phyloP scores from a whole-genome alignment of 1,139 yeast genomes.

The Diutina neorugosa region DNA sequence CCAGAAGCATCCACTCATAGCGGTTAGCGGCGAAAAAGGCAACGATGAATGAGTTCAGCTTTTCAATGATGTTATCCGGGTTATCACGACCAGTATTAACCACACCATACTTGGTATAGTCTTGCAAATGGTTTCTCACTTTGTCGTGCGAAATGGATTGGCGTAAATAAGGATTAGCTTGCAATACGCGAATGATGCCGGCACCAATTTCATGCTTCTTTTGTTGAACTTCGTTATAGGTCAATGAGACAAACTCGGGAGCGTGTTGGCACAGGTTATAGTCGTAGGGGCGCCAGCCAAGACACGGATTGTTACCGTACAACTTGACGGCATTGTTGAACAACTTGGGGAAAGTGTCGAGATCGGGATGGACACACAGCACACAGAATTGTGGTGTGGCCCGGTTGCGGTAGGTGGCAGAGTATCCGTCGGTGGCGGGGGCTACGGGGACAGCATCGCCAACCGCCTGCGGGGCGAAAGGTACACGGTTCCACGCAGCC shows the following conservation, averaged over 20 bases:
- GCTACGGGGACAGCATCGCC: slow-evolving; percentile 2
- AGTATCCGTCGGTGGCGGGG: slow-evolving; percentile 27
- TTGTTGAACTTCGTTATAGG: slow-evolving; percentile 27
- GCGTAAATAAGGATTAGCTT: slow-evolving; percentile 26
- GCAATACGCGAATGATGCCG: slow-evolving; percentile 45
- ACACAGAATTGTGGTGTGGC: slow-evolving; percentile 12
- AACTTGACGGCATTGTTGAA: slow-evolving; percentile 29
- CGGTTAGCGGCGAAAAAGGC: slow-evolving; percentile 44
- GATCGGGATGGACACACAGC: slow-evolving; percentile 30
- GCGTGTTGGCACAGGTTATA: slow-evolving; percentile 14
- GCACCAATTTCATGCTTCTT: slow-evolving; percentile 46
- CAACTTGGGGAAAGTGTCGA: slow-evolving; percentile 37
- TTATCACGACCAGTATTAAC: slow-evolving; percentile 13
- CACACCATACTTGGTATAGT: slow-evolving; percentile 11
- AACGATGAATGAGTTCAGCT: slow-evolving; percentile 26
- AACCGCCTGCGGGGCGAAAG: slow-evolving; percentile 4
- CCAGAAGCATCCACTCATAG: slow-evolving; percentile 50
- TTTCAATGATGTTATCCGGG: slow-evolving; percentile 3
- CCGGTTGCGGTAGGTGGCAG: slow-evolving; percentile 40
- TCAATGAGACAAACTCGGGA: slow-evolving; percentile 21
- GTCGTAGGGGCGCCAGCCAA: slow-evolving; percentile 39
- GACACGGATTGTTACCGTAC: slow-evolving; percentile 27
- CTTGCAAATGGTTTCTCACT: slow-evolving; percentile 14
- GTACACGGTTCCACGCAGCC: background rate
- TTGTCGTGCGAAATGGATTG: slow-evolving; percentile 17